Percentiles rank a stretch among this genome's conserved stretches.
Evolutionary conservation across 2,329 filamentous ascomycete genomes (phyloP).

Genomic region (Xylaria hypoxylon): DNA sequence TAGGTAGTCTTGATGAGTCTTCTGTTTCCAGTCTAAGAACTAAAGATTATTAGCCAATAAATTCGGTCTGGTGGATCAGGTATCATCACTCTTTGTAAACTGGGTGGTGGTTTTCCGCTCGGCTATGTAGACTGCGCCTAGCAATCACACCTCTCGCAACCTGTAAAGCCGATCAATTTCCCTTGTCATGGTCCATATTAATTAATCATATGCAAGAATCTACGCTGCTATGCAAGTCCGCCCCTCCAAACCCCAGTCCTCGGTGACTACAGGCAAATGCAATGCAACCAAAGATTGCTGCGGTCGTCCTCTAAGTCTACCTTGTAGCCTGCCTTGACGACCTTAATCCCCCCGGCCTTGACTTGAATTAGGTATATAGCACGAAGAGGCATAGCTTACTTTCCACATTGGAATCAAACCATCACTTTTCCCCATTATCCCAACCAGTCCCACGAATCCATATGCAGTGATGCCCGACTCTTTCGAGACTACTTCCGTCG

Average conservation of each 20-base stretch:
- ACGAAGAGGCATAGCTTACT: not conserved
- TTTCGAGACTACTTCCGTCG: conserved; percentile 16
- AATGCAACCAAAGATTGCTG: not conserved
- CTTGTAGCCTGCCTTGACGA: not conserved
- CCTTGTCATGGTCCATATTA: not conserved
- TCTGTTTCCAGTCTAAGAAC: no score
- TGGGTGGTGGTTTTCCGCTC: no score
- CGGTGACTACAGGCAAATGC: not conserved
- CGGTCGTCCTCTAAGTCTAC: not conserved
- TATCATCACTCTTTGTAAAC: no score
- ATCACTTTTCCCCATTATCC: not conserved
- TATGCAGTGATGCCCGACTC: conserved; percentile 1
- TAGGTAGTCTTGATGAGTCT: no score
- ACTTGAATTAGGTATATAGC: not conserved
- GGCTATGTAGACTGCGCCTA: conserved; percentile 18
- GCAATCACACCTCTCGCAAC: no score
- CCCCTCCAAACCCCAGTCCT: not conserved
- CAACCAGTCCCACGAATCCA: not conserved
- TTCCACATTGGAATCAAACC: not conserved
- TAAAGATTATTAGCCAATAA: no score
- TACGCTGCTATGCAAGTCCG: not conserved
- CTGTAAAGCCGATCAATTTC: not conserved
- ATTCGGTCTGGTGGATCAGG: no score
- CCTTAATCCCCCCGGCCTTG: not conserved
- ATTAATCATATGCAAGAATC: not conserved